phyloP scores from a whole-genome alignment of 2,329 filamentous ascomycete species.

The Arthrobotrys sinensis region DNA sequence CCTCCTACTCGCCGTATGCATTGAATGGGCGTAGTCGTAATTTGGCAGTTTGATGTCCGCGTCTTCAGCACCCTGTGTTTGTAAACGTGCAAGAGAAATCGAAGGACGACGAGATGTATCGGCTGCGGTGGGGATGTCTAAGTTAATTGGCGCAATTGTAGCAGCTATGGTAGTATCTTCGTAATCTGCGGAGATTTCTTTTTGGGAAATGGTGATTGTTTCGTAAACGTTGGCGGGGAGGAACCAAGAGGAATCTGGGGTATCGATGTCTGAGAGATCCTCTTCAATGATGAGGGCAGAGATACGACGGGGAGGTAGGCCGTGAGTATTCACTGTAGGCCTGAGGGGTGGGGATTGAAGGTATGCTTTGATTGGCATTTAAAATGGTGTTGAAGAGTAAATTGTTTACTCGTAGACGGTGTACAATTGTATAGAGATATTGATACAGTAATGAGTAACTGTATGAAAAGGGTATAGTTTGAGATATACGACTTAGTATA shows the following conservation, averaged over 20 bases:
- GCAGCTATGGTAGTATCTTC: constrained; percentile 10
- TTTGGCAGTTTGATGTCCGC: constrained; percentile 55
- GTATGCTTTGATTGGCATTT: constrained; percentile 60
- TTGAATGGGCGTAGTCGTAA: constrained; percentile 51
- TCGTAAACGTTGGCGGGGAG: constrained; percentile 58
- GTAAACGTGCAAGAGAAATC: constrained; percentile 43
- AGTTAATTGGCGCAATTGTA: constrained; percentile 11
- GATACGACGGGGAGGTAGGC: constrained; percentile 50
- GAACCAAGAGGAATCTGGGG: constrained; percentile 56
- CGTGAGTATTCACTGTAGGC: constrained; percentile 44
- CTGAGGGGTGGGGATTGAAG: constrained; percentile 55
- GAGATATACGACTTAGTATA: constrained; percentile 39
- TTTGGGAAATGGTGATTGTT: constrained; percentile 57
- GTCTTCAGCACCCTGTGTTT: constrained; percentile 40
- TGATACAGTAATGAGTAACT: constrained; percentile 36
- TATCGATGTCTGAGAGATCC: constrained; percentile 56
- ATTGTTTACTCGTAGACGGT: constrained; percentile 24
- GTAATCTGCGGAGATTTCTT: constrained; percentile 40
- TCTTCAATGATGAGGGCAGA: constrained; percentile 59
- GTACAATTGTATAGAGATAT: constrained; percentile 7
- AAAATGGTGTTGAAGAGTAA: constrained; percentile 23
- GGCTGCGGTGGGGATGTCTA: constrained; percentile 54
- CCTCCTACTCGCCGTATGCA: constrained; percentile 28
- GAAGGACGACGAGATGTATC: constrained; percentile 59
- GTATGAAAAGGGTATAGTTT: constrained; percentile 29